These are phyloP conservation scores for Neofusicoccum umdonicola DNA, from an alignment of 2,329 filamentous ascomycete species.

Conservation along the genomic window DNA sequence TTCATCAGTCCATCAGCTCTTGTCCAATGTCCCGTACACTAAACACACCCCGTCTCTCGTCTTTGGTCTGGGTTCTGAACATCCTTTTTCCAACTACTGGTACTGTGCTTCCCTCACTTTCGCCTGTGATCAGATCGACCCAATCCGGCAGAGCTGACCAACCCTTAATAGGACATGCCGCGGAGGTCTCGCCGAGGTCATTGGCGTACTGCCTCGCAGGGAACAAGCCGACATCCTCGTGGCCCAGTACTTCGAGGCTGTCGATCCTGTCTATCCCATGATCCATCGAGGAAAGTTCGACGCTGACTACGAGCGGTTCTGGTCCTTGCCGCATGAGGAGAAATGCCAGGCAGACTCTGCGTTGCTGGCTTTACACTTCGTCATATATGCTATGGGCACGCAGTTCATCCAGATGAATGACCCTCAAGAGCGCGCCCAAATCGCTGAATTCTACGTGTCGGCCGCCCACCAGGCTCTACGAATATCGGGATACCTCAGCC, in stretches of 20 bases:
- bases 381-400: slow-evolving; percentile 74
- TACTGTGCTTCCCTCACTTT: background rate
- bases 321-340: slow-evolving; percentile 59
- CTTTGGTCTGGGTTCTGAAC: slow-evolving; percentile 76
- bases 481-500: slow-evolving; percentile 73
- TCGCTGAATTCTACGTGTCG: slow-evolving; percentile 78
- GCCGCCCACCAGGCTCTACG: slow-evolving; percentile 75
- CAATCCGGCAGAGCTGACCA: background rate
- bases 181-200: slow-evolving; percentile 71
- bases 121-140: background rate
- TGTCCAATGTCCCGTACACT: slow-evolving; percentile 73
- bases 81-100: slow-evolving; percentile 83
- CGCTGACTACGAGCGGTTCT: slow-evolving; percentile 75
- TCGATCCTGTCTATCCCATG: slow-evolving; percentile 81
- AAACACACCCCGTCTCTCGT: slow-evolving; percentile 70
- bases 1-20: slow-evolving; percentile 51
- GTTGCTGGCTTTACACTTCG: slow-evolving; percentile 70
- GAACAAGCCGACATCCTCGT: slow-evolving; percentile 70
- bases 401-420: slow-evolving; percentile 66
- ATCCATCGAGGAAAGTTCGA: slow-evolving; percentile 73
- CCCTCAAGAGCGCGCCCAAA: slow-evolving; percentile 65
- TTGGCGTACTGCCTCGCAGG: slow-evolving; percentile 72
- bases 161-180: slow-evolving; percentile 55
- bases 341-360: slow-evolving; percentile 64
- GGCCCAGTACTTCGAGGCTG: slow-evolving; percentile 55